A percentile compares a stretch with the other conserved stretches of the same genome.
Conservation (phyloP, 169 alveolate species). For the Cryptosporidium viatorum region DNA sequence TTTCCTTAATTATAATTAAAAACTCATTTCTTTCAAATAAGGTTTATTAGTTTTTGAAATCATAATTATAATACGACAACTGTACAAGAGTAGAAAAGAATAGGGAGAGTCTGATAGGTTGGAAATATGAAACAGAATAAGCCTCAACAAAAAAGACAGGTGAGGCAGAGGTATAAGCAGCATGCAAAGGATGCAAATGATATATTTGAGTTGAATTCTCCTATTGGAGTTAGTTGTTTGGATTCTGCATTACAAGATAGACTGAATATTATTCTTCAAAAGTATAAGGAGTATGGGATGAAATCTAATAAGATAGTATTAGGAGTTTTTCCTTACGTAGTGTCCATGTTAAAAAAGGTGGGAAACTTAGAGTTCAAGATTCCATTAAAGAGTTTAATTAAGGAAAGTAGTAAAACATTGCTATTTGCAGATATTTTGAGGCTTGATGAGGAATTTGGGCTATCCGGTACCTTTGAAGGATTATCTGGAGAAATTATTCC, state of each 20-base stretch:
- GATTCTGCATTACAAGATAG: slow-evolving; percentile 8
- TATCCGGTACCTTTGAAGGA: not conserved
- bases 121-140: not conserved
- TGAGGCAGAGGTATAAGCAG: slow-evolving; percentile 14
- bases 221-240: slow-evolving; percentile 7
- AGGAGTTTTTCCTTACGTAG: slow-evolving; percentile 21
- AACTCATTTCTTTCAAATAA: not conserved
- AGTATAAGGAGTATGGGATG: not conserved
- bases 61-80: not conserved
- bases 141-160: not conserved
- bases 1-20: not conserved
- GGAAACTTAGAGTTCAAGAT: not conserved
- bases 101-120: not conserved
- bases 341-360: not conserved
- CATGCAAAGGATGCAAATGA: slow-evolving; percentile 40
- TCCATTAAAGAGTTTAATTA: not conserved
- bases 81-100: not conserved
- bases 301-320: not conserved
- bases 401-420: not conserved
- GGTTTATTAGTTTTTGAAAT: not conserved
- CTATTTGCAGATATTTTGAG: slow-evolving; percentile 15
- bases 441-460: slow-evolving; percentile 12
- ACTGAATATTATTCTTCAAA: not conserved
- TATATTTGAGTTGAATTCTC: slow-evolving; percentile 52
- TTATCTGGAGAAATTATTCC: not conserved